These are phyloP conservation scores for Russula virescens DNA, from an alignment of 768 basidiomycete species.

Conservation along the genomic window DNA sequence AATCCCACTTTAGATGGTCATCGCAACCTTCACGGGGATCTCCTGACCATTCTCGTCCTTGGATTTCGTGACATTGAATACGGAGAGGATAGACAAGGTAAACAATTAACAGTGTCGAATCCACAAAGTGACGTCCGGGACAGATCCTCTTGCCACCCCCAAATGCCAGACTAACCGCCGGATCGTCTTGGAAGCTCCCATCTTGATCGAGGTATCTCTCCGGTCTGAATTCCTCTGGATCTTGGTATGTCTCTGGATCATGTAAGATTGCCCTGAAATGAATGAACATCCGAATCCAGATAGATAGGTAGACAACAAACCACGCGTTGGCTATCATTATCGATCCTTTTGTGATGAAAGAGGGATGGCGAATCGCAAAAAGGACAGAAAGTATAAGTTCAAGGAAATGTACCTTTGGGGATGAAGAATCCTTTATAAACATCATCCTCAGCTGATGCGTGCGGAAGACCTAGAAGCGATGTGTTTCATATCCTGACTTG, in stretches of 20 bases:
- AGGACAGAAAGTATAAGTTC: too few species aligned
- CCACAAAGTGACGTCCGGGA: conserved; percentile 23
- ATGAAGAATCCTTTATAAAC: background rate
- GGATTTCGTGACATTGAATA: conserved; percentile 15
- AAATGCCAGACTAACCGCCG: background rate
- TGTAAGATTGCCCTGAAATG: conserved; percentile 15
- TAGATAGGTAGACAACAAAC: background rate
- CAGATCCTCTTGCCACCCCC: conserved; percentile 20
- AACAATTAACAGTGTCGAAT: conserved; percentile 20
- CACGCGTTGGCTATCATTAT: conserved; percentile 10
- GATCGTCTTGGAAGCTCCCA: conserved; percentile 8
- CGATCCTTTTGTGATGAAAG: background rate
- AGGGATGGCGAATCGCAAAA: background rate
- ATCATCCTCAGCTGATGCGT: background rate
- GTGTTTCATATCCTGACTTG: too few species aligned
- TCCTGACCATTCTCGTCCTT: conserved; percentile 12
- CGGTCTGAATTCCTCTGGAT: conserved; percentile 19
- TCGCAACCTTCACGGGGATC: background rate
- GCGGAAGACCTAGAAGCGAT: background rate
- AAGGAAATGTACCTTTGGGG: conserved; percentile 1
- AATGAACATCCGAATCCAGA: background rate
- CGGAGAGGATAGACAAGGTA: conserved; percentile 5
- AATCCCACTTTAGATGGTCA: background rate
- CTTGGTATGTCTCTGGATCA: conserved; percentile 9
- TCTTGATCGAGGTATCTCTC: conserved; percentile 19